These are phyloP conservation scores for Silene uniflora DNA, from an alignment of 148 eudicot genomes.

Conservation along the genomic window DNA sequence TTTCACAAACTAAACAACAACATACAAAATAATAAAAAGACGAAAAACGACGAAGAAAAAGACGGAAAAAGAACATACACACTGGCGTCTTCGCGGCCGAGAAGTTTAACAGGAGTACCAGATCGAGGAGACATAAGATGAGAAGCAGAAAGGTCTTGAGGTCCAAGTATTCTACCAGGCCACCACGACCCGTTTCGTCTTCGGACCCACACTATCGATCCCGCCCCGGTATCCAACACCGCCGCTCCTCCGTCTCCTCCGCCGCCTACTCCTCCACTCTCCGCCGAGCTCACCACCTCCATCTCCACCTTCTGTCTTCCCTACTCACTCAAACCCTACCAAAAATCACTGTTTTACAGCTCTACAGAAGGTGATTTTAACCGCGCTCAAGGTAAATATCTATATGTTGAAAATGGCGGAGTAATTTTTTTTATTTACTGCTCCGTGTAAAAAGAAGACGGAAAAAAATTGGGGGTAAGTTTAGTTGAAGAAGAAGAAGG, in stretches of 20 bases:
- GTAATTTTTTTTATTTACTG: not conserved
- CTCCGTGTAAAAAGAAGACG: not conserved
- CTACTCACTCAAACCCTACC: not conserved
- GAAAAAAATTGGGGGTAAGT: slow-evolving; percentile 1
- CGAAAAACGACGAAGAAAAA: not conserved
- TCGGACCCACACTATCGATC: slow-evolving; percentile 88
- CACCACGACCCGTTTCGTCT: slow-evolving; percentile 96
- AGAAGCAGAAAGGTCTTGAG: slow-evolving; percentile 63
- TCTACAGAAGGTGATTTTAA: not conserved
- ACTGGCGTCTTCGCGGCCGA: slow-evolving; percentile 94
- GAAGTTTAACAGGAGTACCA: slow-evolving; percentile 96
- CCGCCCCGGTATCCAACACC: slow-evolving; percentile 51
- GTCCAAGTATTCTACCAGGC: slow-evolving; percentile 90
- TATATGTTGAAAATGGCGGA: slow-evolving; percentile 1
- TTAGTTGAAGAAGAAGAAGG: not conserved
- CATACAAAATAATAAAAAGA: no score
- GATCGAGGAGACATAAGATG: slow-evolving; percentile 89
- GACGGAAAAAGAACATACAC: slow-evolving; percentile 51
- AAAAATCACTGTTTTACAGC: not conserved
- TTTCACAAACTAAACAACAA: not conserved
- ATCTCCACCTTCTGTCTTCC: slow-evolving; percentile 22
- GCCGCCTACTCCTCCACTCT: slow-evolving; percentile 28
- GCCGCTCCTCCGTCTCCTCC: slow-evolving; percentile 51
- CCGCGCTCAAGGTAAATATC: not conserved
- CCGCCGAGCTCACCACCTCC: slow-evolving; percentile 58